These are phyloP conservation scores for Leccinum uliginosum DNA, from an alignment of 768 basidiomycete species.

Conservation along the genomic window DNA sequence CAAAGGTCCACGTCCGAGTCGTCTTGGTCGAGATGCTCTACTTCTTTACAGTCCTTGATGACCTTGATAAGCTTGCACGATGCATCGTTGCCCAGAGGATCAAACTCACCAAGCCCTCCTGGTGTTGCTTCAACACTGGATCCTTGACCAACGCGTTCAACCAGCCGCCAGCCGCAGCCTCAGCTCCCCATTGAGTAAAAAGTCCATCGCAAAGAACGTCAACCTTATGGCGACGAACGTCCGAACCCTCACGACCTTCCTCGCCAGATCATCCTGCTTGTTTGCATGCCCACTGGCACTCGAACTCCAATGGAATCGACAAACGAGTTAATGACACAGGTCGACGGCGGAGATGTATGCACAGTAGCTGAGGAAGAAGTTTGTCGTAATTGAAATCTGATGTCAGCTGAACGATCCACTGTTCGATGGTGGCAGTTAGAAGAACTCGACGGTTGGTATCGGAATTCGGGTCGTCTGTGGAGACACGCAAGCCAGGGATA, in stretches of 20 bases:
- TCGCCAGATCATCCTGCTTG: slow-evolving; percentile 61
- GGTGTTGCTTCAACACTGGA: slow-evolving; percentile 60
- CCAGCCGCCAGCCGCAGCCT: slow-evolving; percentile 72
- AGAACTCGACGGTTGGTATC: slow-evolving; percentile 45
- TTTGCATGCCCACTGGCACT: slow-evolving; percentile 34
- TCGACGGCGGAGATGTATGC: slow-evolving; percentile 78
- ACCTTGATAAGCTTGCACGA: slow-evolving; percentile 70
- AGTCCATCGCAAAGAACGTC: slow-evolving; percentile 88
- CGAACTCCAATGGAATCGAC: slow-evolving; percentile 87
- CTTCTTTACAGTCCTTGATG: slow-evolving; percentile 74
- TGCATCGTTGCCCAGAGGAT: neutral
- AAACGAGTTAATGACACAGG: slow-evolving; percentile 76
- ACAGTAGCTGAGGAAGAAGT: slow-evolving; percentile 86
- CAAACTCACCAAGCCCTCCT: slow-evolving; percentile 67
- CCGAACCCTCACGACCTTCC: slow-evolving; percentile 77
- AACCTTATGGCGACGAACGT: slow-evolving; percentile 86
- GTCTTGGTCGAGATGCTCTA: slow-evolving; percentile 37
- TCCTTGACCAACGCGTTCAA: slow-evolving; percentile 73
- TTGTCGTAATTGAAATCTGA: slow-evolving; percentile 85
- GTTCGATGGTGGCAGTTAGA: slow-evolving; percentile 88
- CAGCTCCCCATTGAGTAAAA: slow-evolving; percentile 75
- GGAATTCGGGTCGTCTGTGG: slow-evolving; percentile 27
- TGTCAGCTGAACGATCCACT: slow-evolving; percentile 90
- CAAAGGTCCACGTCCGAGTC: slow-evolving; percentile 77
- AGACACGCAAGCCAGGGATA: slow-evolving; percentile 27